Evolutionary conservation across 805 yeast genomes (phyloP).

Genomic region (Metschnikowia proteae): DNA sequence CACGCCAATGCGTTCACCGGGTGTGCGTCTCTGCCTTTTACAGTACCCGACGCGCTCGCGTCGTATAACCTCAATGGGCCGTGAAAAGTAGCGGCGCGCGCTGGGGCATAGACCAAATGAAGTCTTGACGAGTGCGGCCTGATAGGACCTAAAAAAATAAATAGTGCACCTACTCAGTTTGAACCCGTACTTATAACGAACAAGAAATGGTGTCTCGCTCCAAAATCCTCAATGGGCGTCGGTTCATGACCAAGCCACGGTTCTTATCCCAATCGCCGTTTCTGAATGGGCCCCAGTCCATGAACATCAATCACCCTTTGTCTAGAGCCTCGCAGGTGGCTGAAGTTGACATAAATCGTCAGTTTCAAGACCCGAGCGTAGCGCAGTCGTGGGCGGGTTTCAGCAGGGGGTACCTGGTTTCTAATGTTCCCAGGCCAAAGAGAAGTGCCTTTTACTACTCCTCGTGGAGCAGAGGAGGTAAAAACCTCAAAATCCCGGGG

Average conservation of each 20-base stretch:
- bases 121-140: background rate
- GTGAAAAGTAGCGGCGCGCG: constrained; percentile 4
- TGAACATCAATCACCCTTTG: constrained; percentile 41
- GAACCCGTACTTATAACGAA: background rate
- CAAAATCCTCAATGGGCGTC: constrained; percentile 14
- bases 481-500: constrained; percentile 16
- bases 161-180: background rate
- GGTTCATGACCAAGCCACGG: constrained; percentile 13
- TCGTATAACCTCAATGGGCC: background rate
- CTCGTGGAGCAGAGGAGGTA: constrained; percentile 31
- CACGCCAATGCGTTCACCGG: background rate
- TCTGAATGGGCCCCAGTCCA: constrained; percentile 32
- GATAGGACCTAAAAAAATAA: background rate
- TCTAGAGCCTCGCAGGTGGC: constrained; percentile 39
- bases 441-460: constrained; percentile 50
- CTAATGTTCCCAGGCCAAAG: constrained; percentile 56
- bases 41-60: background rate
- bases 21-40: background rate
- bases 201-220: constrained; percentile 18
- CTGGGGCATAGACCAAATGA: background rate
- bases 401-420: constrained; percentile 36
- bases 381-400: constrained; percentile 24
- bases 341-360: constrained; percentile 25
- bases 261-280: constrained; percentile 22
- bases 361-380: constrained; percentile 10